A percentile compares a stretch with the other conserved stretches of the same genome.
These are phyloP conservation scores for Pseudogymnoascus sp. DNA, from an alignment of 2,329 filamentous ascomycete species.

Conservation along the genomic window DNA sequence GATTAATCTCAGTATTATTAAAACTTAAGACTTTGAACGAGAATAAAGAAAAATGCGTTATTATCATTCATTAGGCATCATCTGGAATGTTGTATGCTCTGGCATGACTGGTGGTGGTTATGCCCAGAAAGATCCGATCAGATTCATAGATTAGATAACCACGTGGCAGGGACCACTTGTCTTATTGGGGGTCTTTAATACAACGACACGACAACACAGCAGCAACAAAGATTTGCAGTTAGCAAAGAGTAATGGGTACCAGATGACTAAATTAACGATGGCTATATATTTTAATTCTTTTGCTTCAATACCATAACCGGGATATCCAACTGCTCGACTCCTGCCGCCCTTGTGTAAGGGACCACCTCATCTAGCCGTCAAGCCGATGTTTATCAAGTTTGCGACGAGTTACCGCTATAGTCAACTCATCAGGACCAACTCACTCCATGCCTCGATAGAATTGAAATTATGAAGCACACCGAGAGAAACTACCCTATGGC, in stretches of 20 bases:
- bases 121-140: not conserved
- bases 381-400: not conserved
- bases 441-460: not conserved
- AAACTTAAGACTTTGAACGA: not conserved
- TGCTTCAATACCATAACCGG: not conserved
- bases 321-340: not conserved
- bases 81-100: not conserved
- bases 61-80: not conserved
- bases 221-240: not conserved
- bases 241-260: not conserved
- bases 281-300: not conserved
- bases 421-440: not conserved
- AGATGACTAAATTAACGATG: not conserved
- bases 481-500: not conserved
- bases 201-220: not conserved
- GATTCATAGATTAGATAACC: not conserved
- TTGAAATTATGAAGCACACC: not conserved
- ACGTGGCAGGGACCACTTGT: not conserved
- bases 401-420: not conserved
- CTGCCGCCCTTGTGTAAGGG: not conserved
- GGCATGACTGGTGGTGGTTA: not conserved
- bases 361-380: too few relatives aligned
- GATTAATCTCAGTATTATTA: not conserved
- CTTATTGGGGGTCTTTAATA: not conserved
- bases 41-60: not conserved